Conservation (phyloP, 345 rosid species). For the Arabidopsis suecica region DNA sequence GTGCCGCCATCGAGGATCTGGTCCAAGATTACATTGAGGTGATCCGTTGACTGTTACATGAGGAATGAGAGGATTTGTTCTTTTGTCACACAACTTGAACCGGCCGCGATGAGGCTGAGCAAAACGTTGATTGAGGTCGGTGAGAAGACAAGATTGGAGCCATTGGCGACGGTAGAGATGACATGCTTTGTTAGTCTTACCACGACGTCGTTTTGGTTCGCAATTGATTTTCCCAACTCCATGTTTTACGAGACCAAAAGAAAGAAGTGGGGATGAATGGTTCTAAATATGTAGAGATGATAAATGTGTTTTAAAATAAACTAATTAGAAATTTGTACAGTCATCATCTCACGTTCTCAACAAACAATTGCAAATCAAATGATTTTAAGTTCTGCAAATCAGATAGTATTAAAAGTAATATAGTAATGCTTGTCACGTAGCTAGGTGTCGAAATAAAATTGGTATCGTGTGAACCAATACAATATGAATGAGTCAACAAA, state of each 20-base stretch:
- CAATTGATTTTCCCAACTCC: conserved; percentile 57
- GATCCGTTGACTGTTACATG: conserved; percentile 54
- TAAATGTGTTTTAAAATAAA: background rate
- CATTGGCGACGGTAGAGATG: conserved; percentile 50
- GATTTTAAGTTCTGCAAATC: too few species aligned
- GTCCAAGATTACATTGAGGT: conserved; percentile 55
- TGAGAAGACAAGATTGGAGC: conserved; percentile 65
- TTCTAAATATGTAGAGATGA: background rate
- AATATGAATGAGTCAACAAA: too few species aligned
- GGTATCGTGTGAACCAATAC: background rate
- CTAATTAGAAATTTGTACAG: too few species aligned
- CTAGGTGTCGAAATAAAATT: too few species aligned
- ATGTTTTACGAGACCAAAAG: conserved; percentile 25
- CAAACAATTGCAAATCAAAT: too few species aligned
- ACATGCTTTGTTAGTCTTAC: conserved; percentile 53
- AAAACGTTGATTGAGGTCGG: conserved; percentile 68
- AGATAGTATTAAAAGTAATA: background rate
- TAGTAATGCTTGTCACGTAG: background rate
- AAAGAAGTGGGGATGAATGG: background rate
- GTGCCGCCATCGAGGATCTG: conserved; percentile 57
- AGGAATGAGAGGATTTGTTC: conserved; percentile 76
- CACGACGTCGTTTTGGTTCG: conserved; percentile 57
- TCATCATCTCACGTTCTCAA: too few species aligned
- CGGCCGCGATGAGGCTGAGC: conserved; percentile 68
- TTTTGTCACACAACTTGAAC: conserved; percentile 48